A percentile compares a stretch with the other conserved stretches of the same genome.
phyloP scores from a whole-genome alignment of 2,329 filamentous ascomycete genomes.

The Fusarium fujikuroi region DNA sequence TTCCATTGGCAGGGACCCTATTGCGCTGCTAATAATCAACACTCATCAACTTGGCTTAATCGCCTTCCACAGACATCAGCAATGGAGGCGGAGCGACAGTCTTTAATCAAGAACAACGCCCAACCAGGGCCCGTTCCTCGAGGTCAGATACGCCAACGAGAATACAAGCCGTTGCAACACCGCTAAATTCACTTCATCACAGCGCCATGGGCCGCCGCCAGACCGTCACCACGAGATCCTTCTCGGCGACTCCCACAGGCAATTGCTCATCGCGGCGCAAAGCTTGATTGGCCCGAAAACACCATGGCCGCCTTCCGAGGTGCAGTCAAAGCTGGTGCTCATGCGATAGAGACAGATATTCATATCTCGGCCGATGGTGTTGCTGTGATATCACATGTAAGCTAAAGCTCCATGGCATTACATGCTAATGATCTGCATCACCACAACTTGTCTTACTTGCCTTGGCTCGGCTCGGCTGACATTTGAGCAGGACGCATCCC shows the following conservation, averaged over 20 bases:
- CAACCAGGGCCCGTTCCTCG: constrained; percentile 14
- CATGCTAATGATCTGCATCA: neutral
- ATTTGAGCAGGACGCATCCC: constrained; percentile 71
- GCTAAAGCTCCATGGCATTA: constrained; percentile 30
- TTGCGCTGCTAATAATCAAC: neutral
- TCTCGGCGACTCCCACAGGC: constrained; percentile 67
- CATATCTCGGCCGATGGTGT: constrained; percentile 85
- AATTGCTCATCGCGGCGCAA: constrained; percentile 84
- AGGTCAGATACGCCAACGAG: constrained; percentile 8
- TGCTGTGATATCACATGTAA: constrained; percentile 84
- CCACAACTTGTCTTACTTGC: neutral
- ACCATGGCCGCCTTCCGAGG: constrained; percentile 81
- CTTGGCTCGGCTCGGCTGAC: constrained; percentile 1
- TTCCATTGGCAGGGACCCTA: neutral
- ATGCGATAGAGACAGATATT: constrained; percentile 89
- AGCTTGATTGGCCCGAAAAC: constrained; percentile 84
- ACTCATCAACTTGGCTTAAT: neutral
- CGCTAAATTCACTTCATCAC: neutral
- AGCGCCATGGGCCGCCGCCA: constrained; percentile 50
- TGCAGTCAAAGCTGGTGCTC: constrained; percentile 77
- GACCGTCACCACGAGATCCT: constrained; percentile 43
- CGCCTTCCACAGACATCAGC: neutral
- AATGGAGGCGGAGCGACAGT: constrained; percentile 22
- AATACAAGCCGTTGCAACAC: neutral
- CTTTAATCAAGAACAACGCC: constrained; percentile 14